Evolutionary conservation across 371 early-diverging fungal genomes (phyloP), one percentile per base, ranked within the genome.

Genomic region (Mucor racemosus): DNA sequence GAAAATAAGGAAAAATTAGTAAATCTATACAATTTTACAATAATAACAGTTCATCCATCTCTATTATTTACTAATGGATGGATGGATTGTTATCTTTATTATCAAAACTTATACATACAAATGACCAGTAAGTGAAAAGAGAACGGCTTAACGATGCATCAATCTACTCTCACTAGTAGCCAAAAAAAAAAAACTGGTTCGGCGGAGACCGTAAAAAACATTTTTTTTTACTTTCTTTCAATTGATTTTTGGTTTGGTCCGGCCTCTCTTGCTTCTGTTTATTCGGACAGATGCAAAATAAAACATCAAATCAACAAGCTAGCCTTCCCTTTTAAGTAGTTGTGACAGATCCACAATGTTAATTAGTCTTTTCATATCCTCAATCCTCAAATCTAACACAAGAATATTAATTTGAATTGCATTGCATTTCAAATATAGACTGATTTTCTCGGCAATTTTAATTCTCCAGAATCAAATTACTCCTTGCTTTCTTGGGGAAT

Each of bases 71-170:
- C 60, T 33, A 33, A 38, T 58, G 50, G 64, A 62, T 71, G 53
- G 53, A 53, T 53, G 53, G 13, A 53, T 13, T 19, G 46, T 19
- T 46, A 46, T 31, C 53, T 31, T 38, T 31, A 31, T 13, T 53
- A 31, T 53, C 53, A 53, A 17, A 17, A 64, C 55, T 46, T 58
- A 70, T 71, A 76, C 76, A 63, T 76, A 76, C 76, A 67, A 66
- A 76, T 76, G 73, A 76, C 76, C 76, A 76, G 76, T 76, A 61
- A 72, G 70, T 69, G 67, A 67, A 74, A 73, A 77, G 71, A 77
- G 75, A 72, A 74, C 64, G 74, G 66, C 58, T 66, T 60, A 62
- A 57, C 38, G 60, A 41, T 68, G 53, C 64, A 64, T 64, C 48
- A 48, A 48, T 35, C 55, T 56, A 38, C 41, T 48, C n/a, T 61